phyloP scores from a whole-genome alignment of 192 early-diverging fungal species.

The Coemansia sp. region DNA sequence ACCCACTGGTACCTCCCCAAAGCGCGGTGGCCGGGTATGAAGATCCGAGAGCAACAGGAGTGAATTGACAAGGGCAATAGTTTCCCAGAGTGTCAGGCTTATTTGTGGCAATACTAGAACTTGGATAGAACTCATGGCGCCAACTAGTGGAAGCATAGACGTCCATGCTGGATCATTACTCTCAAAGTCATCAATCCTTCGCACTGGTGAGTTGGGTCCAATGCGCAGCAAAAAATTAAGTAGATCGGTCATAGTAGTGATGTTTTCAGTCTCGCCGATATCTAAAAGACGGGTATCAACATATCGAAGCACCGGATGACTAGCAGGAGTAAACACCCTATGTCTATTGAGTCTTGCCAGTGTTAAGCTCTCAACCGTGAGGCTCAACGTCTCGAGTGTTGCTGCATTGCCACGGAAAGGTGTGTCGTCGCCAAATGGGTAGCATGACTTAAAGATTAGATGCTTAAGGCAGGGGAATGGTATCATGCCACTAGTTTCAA shows the following conservation, averaged over 20 bases:
- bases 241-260: background rate
- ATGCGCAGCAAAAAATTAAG: background rate
- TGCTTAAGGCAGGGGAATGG: background rate
- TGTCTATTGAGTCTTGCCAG: background rate
- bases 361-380: background rate
- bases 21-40: no score
- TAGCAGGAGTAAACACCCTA: background rate
- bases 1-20: background rate
- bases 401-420: background rate
- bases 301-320: background rate
- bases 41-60: background rate
- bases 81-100: background rate
- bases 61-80: background rate
- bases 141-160: background rate
- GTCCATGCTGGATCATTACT: background rate
- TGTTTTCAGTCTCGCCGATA: background rate
- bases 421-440: constrained; percentile 3
- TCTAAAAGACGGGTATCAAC: background rate
- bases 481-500: no score
- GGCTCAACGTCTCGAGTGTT: background rate
- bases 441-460: background rate
- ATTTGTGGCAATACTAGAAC: background rate
- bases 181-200: background rate
- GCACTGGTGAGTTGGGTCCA: background rate
- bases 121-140: background rate